A percentile compares a stretch with the other conserved stretches of the same genome.
These are phyloP conservation scores for Schwanniomyces etchellsii DNA, from an alignment of 1,139 yeast species.

Conservation along the genomic window DNA sequence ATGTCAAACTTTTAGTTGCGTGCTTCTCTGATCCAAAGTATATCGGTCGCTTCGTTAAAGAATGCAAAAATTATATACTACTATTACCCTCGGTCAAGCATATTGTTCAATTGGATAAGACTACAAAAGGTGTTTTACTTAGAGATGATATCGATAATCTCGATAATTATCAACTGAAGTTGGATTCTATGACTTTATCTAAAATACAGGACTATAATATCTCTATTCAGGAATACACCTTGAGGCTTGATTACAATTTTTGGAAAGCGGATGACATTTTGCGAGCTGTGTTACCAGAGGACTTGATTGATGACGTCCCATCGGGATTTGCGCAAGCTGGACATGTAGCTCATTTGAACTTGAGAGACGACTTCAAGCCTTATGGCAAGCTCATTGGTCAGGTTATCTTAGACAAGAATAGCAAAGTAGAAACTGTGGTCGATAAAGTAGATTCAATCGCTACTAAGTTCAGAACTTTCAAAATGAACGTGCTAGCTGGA, in stretches of 20 bases:
- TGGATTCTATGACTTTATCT: conserved; percentile 38
- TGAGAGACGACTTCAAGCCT: conserved; percentile 81
- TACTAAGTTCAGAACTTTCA: conserved; percentile 84
- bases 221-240: conserved; percentile 45
- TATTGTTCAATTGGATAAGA: conserved; percentile 45
- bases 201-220: conserved; percentile 45
- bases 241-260: conserved; percentile 62
- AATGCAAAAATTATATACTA: conserved; percentile 50
- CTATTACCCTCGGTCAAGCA: conserved; percentile 62
- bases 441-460: conserved; percentile 87
- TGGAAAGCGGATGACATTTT: conserved; percentile 91
- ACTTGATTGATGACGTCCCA: conserved; percentile 68
- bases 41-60: conserved; percentile 51
- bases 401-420: conserved; percentile 82
- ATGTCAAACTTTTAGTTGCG: conserved; percentile 60
- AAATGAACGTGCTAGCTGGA: conserved; percentile 92
- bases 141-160: conserved; percentile 43
- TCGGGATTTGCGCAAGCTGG: conserved; percentile 93
- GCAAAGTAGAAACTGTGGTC: conserved; percentile 81
- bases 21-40: conserved; percentile 61
- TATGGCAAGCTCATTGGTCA: conserved; percentile 80
- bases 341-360: conserved; percentile 89
- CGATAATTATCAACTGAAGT: conserved; percentile 26
- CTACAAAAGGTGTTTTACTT: conserved; percentile 57
- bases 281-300: conserved; percentile 68